phyloP scores from a whole-genome alignment of 805 yeast genomes.

The Ogataea polymorpha region DNA sequence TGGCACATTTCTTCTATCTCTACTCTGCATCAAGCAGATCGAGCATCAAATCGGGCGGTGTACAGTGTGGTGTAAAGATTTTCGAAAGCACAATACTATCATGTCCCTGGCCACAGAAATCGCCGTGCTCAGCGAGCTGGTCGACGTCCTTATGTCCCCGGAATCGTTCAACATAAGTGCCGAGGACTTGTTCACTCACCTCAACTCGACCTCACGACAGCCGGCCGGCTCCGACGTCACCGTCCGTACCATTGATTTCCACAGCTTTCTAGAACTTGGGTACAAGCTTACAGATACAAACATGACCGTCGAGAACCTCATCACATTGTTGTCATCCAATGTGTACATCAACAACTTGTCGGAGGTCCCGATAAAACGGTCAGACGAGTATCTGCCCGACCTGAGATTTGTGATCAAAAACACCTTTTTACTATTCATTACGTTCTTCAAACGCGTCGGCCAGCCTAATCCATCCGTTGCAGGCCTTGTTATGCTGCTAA shows the following conservation, averaged over 20 bases:
- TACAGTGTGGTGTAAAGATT: not conserved
- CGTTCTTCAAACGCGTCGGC: slow-evolving; percentile 20
- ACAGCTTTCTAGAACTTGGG: slow-evolving; percentile 27
- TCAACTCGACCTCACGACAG: slow-evolving; percentile 10
- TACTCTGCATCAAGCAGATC: too few relatives aligned
- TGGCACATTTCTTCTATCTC: too few relatives aligned
- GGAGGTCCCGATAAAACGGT: slow-evolving; percentile 1
- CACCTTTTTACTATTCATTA: slow-evolving; percentile 25
- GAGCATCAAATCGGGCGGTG: not conserved
- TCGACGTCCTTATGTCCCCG: slow-evolving; percentile 25
- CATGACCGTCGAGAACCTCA: slow-evolving; percentile 7
- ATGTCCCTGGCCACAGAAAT: slow-evolving; percentile 19
- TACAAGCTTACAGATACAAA: slow-evolving; percentile 19
- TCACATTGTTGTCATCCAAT: slow-evolving; percentile 21
- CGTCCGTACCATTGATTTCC: slow-evolving; percentile 25
- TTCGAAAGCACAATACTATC: not conserved
- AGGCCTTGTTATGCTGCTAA: slow-evolving; percentile 25
- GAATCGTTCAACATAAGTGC: slow-evolving; percentile 15
- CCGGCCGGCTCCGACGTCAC: slow-evolving; percentile 11
- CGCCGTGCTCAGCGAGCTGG: slow-evolving; percentile 22
- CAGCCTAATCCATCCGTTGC: slow-evolving; percentile 14
- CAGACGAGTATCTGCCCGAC: slow-evolving; percentile 26
- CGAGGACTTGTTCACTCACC: slow-evolving; percentile 19
- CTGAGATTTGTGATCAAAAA: slow-evolving; percentile 29
- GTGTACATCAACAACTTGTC: slow-evolving; percentile 28